These are phyloP conservation scores for Apostasia ramifera DNA, from an alignment of 106 monocot species.

Conservation along the genomic window DNA sequence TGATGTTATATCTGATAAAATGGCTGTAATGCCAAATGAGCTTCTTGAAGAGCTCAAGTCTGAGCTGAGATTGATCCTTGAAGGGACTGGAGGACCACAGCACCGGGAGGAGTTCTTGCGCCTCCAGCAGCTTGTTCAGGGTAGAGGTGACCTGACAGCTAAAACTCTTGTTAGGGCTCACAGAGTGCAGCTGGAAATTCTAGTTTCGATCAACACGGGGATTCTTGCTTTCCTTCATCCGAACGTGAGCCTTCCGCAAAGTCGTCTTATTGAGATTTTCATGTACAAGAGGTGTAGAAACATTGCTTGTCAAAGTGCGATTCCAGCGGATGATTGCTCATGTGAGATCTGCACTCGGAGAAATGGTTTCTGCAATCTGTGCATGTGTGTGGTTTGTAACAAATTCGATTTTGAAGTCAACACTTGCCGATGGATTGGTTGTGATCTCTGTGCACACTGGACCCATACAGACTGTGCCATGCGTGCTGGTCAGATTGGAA, in stretches of 20 bases:
- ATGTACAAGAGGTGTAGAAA: constrained; percentile 92
- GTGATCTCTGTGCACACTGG: constrained; percentile 95
- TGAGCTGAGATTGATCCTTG: constrained; percentile 74
- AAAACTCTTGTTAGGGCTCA: constrained; percentile 62
- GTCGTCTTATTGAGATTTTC: constrained; percentile 77
- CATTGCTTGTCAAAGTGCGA: constrained; percentile 74
- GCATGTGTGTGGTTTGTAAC: constrained; percentile 96
- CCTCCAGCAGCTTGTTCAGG: constrained; percentile 75
- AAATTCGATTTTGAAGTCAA: constrained; percentile 99
- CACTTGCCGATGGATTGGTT: constrained; percentile 99
- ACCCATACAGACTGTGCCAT: constrained; percentile 98
- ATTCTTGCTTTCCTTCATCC: constrained; percentile 96
- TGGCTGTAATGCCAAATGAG: constrained; percentile 69
- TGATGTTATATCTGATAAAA: constrained; percentile 66
- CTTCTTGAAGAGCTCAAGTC: constrained; percentile 75
- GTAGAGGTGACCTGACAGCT: constrained; percentile 56
- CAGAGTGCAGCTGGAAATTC: constrained; percentile 78
- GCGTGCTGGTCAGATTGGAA: constrained; percentile 68
- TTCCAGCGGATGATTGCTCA: constrained; percentile 87
- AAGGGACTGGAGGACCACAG: constrained; percentile 80
- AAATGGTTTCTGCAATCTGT: constrained; percentile 91
- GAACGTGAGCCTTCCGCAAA: constrained; percentile 66
- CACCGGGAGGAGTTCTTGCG: constrained; percentile 75
- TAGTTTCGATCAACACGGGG: constrained; percentile 89
- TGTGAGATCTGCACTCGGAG: constrained; percentile 72